These are phyloP conservation scores for Xylaria sp. DNA, from an alignment of 2,329 filamentous ascomycete genomes.

Conservation along the genomic window DNA sequence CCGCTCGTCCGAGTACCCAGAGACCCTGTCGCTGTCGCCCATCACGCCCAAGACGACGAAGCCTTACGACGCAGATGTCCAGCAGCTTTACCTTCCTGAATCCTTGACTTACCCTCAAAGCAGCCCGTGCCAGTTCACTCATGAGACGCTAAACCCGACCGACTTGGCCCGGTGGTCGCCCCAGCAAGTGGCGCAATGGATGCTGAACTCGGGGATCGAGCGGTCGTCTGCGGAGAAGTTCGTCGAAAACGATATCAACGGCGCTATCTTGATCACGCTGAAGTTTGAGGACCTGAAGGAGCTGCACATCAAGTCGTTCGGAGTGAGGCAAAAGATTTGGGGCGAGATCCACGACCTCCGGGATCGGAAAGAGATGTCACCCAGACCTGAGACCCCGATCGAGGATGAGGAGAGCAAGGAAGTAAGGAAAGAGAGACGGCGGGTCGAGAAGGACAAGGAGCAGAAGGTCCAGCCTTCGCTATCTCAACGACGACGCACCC, in stretches of 20 bases:
- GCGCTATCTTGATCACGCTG: conserved; percentile 79
- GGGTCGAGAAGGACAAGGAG: conserved; percentile 34
- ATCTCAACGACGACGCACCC: conserved; percentile 28
- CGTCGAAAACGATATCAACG: conserved; percentile 86
- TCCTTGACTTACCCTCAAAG: conserved; percentile 35
- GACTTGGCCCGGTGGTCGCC: conserved; percentile 65
- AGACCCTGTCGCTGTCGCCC: conserved; percentile 64
- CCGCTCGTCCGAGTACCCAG: conserved; percentile 44
- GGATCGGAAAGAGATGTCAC: conserved; percentile 47
- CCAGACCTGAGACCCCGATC: conserved; percentile 54
- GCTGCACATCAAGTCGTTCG: conserved; percentile 74
- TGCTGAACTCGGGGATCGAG: conserved; percentile 79
- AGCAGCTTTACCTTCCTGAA: conserved; percentile 35
- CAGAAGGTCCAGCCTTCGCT: conserved; percentile 20
- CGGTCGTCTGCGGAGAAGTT: conserved; percentile 74
- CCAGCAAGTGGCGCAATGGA: conserved; percentile 76
- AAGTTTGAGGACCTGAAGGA: conserved; percentile 85
- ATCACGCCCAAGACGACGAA: conserved; percentile 60
- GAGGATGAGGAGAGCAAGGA: conserved; percentile 53
- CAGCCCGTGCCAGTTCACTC: conserved; percentile 49
- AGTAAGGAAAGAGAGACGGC: conserved; percentile 42
- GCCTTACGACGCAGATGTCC: conserved; percentile 33
- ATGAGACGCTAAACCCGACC: conserved; percentile 52
- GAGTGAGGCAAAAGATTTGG: conserved; percentile 74
- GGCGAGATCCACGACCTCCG: conserved; percentile 68